Evolutionary conservation across 1,284 basidiomycete genomes (phyloP).

Genomic region (Sanghuangporus baumii): DNA sequence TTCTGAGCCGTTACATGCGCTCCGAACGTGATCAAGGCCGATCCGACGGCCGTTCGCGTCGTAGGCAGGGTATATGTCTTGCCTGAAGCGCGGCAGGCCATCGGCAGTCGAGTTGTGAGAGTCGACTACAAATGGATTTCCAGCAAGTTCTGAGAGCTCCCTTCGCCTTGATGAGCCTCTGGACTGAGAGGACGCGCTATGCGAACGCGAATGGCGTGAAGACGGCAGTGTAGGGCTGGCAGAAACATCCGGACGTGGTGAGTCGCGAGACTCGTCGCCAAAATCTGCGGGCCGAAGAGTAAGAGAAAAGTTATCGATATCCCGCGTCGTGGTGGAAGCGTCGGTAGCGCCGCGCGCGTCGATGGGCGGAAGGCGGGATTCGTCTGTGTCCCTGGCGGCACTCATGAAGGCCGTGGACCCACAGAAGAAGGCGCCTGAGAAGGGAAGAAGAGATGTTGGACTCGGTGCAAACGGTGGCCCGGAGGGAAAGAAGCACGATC

Average conservation of each 20-base stretch:
- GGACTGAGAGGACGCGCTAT: not conserved
- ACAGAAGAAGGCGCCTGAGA: conserved; percentile 2
- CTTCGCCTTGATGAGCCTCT: not conserved
- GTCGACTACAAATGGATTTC: not conserved
- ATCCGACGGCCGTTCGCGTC: conserved; percentile 25
- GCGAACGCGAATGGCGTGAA: not conserved
- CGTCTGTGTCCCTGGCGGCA: not conserved
- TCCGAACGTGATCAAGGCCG: conserved; percentile 27
- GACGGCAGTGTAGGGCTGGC: not conserved
- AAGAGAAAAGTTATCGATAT: not conserved
- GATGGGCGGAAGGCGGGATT: not conserved
- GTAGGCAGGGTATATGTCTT: conserved; percentile 27
- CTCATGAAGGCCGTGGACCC: conserved; percentile 1
- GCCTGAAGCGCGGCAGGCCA: conserved; percentile 18
- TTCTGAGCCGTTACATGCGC: conserved; percentile 15
- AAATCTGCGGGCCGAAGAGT: conserved; percentile 3
- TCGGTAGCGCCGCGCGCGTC: not conserved
- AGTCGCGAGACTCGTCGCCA: not conserved
- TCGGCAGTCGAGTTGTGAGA: not conserved
- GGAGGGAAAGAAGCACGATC: not conserved
- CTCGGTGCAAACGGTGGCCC: not conserved
- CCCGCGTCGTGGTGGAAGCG: not conserved
- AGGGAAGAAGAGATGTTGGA: not conserved
- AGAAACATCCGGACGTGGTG: not conserved
- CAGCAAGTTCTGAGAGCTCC: not conserved